Base-by-base conservation (phyloP, 495 filamentous ascomycete genomes). In the Symbiotaphrina buchneri region DNA sequence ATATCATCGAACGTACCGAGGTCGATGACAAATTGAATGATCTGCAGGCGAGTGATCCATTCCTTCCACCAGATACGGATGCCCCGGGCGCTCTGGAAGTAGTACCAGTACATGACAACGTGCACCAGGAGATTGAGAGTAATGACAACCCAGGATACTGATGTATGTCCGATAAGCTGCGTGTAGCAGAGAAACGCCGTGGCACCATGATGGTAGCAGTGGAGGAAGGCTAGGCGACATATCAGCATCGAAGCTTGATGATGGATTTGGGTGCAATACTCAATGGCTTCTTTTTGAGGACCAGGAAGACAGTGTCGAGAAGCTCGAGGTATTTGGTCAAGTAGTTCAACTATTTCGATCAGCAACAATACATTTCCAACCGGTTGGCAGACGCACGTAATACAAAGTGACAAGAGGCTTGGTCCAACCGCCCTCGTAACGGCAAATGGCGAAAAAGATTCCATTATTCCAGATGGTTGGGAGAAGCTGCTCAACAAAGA, bases 271-370 rank as follows among this genome's bases (percentile, higher is more conserved):
- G 10, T 10, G 13, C 16, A 48, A 8, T 45, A 59, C 55, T 76
- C 49, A 76, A 47, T n/a, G 71, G 71, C 50, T 76, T 76, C 60
- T 74, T 76, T 56, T 76, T 76, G 39, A 76, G 58, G 47, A 73
- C 61, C 10, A 76, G 60, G 55, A 76, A 76, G 44, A 69, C 57
- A 35, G 71, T 76, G 47, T 76, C 71, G 37, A 74, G 43, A 32
- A 76, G 50, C 49, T 76, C 71, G 39, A 74, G 47, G 54, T 70
- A 76, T 48, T 76, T 76, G 54, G 65, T 76, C 27, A 76, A 53
- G 51, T 76, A 76, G 52, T 74, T 76, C 34, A 76, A 57, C 71
- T 76, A 42, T 10, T 10, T 17, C 4, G 19, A 21, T 14, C n/a
- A 10, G 10, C 18, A 31, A 10, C 6, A 15, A 6, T 15, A 7